Percentiles rank a stretch among this genome's conserved stretches.
Conservation (phyloP, 176 grass and related monocot species). For the Metroxylon sagu region DNA sequence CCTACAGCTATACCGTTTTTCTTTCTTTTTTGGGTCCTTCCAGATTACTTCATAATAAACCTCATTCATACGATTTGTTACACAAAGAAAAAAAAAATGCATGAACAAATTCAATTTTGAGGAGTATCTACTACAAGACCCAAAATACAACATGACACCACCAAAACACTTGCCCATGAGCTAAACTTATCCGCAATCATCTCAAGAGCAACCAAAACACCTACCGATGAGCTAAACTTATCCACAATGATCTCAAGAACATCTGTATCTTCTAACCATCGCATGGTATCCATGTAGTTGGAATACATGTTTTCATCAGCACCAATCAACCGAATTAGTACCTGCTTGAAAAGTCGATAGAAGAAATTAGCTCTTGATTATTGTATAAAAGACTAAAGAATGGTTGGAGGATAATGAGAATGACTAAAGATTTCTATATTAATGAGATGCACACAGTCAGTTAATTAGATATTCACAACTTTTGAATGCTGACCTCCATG, state of each 20-base stretch:
- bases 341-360: conserved; percentile 46
- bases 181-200: conserved; percentile 96
- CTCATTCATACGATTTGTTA: too few relatives aligned
- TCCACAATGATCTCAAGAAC: conserved; percentile 93
- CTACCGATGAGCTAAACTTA: conserved; percentile 92
- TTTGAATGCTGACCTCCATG: conserved; percentile 56
- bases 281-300: conserved; percentile 68
- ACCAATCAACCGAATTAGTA: conserved; percentile 81
- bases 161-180: conserved; percentile 42
- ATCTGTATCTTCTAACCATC: conserved; percentile 94
- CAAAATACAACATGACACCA: background rate
- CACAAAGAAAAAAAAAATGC: too few relatives aligned
- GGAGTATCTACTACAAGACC: background rate
- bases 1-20: too few relatives aligned
- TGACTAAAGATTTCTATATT: too few relatives aligned
- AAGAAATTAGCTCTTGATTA: background rate
- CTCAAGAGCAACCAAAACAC: conserved; percentile 55
- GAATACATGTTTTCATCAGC: conserved; percentile 97
- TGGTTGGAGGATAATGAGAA: too few relatives aligned
- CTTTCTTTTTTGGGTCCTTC: too few relatives aligned
- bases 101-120: background rate
- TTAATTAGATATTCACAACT: background rate
- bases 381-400: too few relatives aligned
- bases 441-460: too few relatives aligned
- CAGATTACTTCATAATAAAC: too few relatives aligned